Conservation (phyloP, 768 basidiomycete genomes). For the Suillus placidus region DNA sequence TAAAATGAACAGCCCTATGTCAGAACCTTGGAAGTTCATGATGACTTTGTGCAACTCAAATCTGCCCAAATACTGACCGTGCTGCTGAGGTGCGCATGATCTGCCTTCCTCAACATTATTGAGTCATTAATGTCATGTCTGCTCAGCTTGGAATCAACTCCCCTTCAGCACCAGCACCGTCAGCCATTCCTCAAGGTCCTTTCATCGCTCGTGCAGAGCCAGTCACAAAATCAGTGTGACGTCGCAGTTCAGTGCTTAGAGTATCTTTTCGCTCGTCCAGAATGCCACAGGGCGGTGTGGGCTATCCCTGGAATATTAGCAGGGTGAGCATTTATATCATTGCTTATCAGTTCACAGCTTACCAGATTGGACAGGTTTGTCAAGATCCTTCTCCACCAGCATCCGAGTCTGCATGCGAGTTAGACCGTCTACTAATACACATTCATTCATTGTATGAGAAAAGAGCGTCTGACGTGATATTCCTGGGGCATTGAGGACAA, state of each 20-base stretch:
- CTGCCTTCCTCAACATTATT: conserved; percentile 20
- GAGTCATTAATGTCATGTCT: neutral
- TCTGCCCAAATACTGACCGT: conserved; percentile 86
- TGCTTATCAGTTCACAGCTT: no score
- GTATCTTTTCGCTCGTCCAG: conserved; percentile 77
- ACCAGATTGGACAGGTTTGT: no score
- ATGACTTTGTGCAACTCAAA: conserved; percentile 96
- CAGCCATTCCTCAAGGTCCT: conserved; percentile 63
- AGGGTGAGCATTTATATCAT: no score
- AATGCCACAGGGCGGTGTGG: conserved; percentile 85
- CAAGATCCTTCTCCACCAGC: no score
- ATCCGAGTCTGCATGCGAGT: no score
- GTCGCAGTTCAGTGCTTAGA: conserved; percentile 92
- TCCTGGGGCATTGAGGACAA: no score
- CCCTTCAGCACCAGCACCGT: conserved; percentile 54
- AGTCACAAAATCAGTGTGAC: conserved; percentile 73
- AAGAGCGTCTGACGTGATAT: no score
- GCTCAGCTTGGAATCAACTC: conserved; percentile 51
- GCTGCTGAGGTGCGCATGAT: conserved; percentile 61
- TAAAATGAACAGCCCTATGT: conserved; percentile 14
- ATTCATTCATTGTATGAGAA: no score
- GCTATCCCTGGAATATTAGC: conserved; percentile 60
- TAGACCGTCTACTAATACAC: no score
- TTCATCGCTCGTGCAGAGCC: conserved; percentile 61
- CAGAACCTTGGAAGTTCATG: conserved; percentile 92